Percentiles rank a stretch among this genome's conserved stretches.
Conservation (phyloP, 345 rosid genomes). For the Dipteronia dyeriana region DNA sequence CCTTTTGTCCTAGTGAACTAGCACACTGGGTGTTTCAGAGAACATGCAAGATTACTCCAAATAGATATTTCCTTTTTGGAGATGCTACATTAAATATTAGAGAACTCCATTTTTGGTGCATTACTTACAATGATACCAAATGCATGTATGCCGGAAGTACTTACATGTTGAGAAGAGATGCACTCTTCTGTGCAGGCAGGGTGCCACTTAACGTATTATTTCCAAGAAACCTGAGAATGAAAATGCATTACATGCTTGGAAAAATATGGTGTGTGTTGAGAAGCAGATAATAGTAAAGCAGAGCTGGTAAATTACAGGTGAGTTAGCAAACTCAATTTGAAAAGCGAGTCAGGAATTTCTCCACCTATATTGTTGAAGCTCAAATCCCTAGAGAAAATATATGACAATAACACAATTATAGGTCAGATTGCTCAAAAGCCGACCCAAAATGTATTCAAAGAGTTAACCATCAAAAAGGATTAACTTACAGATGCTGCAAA, state of each 20-base stretch:
- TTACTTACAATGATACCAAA: neutral
- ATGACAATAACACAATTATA: too few species aligned
- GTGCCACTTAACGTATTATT: constrained; percentile 53
- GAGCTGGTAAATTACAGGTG: constrained; percentile 49
- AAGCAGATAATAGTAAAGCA: neutral
- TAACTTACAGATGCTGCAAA: constrained; percentile 57
- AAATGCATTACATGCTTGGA: constrained; percentile 12
- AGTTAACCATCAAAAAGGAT: neutral
- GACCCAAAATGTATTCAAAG: neutral
- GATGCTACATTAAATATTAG: neutral
- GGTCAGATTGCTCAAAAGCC: neutral
- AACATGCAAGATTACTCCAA: neutral
- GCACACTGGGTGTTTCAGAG: too few species aligned
- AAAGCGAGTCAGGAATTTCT: constrained; percentile 43
- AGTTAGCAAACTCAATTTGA: constrained; percentile 38
- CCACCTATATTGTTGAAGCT: constrained; percentile 57
- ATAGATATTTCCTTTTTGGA: neutral
- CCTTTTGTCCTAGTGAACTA: too few species aligned
- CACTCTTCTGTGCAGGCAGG: constrained; percentile 51
- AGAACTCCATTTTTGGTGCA: neutral
- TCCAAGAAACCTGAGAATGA: constrained; percentile 60
- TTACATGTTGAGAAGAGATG: constrained; percentile 55
- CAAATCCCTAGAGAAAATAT: constrained; percentile 44
- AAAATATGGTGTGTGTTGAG: neutral
- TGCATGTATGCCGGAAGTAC: constrained; percentile 18